Evolutionary conservation across 495 filamentous ascomycete species (phyloP).

Genomic region (Xylaria curta): DNA sequence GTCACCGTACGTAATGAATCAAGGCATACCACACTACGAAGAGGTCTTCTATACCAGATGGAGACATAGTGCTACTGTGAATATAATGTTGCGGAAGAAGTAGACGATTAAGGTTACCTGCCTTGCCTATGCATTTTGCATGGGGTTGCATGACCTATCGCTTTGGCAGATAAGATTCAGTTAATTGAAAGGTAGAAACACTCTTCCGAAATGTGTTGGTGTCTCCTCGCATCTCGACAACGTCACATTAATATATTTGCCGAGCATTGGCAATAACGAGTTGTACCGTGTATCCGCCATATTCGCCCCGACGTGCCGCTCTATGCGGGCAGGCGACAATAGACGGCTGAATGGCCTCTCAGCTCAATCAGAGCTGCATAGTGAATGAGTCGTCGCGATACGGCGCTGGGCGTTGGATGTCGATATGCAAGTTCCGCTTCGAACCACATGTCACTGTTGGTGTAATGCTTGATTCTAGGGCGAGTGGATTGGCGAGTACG

Average conservation of each 20-base stretch:
- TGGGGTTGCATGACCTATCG: constrained; percentile 17
- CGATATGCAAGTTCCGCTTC: constrained; percentile 13
- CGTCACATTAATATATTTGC: constrained; percentile 24
- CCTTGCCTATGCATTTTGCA: constrained; percentile 26
- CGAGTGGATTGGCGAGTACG: background rate
- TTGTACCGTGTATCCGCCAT: constrained; percentile 19
- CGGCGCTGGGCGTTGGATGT: background rate
- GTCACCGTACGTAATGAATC: background rate
- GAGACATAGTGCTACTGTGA: constrained; percentile 16
- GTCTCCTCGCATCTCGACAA: constrained; percentile 1
- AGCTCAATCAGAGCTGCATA: background rate
- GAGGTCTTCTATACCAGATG: background rate
- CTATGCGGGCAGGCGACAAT: constrained; percentile 17
- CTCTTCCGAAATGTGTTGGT: background rate
- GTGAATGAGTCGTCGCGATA: background rate
- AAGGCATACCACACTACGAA: background rate
- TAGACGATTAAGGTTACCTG: constrained; percentile 24
- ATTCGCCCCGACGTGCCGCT: constrained; percentile 25
- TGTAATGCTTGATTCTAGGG: constrained; percentile 3
- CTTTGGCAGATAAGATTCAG: constrained; percentile 13
- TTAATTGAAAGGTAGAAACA: constrained; percentile 8
- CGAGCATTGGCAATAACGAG: constrained; percentile 15
- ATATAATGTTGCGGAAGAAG: constrained; percentile 12
- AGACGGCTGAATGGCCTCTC: background rate
- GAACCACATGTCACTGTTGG: constrained; percentile 4